Conservation (phyloP, 495 filamentous ascomycete genomes). For the Letharia columbiana region DNA sequence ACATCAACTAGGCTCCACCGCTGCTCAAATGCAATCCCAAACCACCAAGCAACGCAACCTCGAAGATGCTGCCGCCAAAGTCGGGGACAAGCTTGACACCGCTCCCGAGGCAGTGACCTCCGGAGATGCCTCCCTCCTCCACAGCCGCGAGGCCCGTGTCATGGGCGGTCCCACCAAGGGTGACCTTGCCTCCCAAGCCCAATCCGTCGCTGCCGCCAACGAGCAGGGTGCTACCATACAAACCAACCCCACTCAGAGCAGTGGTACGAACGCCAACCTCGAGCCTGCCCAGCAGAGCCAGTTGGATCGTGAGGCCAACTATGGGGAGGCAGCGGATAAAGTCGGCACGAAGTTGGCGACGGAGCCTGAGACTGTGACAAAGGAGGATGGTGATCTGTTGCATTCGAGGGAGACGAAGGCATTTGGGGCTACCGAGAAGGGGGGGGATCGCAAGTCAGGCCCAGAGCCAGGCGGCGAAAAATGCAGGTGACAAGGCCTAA, state of each 20-base stretch:
- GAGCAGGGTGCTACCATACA: conserved; percentile 8
- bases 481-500: conserved; percentile 25
- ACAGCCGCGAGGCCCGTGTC: conserved; percentile 27
- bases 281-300: conserved; percentile 24
- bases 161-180: conserved; percentile 19
- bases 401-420: conserved; percentile 30
- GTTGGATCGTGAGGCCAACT: conserved; percentile 28
- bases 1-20: conserved; percentile 22
- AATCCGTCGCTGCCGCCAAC: conserved; percentile 21
- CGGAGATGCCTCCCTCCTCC: conserved; percentile 27
- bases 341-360: conserved; percentile 25
- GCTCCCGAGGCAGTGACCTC: conserved; percentile 21
- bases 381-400: conserved; percentile 29
- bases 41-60: conserved; percentile 25
- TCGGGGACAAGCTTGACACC: conserved; percentile 17
- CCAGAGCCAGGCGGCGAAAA: conserved; percentile 20
- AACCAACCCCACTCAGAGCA: neutral
- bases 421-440: conserved; percentile 29
- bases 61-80: conserved; percentile 10
- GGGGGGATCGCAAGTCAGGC: conserved; percentile 23
- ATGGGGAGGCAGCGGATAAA: conserved; percentile 22
- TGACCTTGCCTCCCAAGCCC: conserved; percentile 14
- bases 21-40: conserved; percentile 33
- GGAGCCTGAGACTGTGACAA: conserved; percentile 27
- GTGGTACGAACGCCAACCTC: neutral